Evolutionary conservation across 164 flowering plant genomes (phyloP).

Genomic region (Malania oleifera): DNA sequence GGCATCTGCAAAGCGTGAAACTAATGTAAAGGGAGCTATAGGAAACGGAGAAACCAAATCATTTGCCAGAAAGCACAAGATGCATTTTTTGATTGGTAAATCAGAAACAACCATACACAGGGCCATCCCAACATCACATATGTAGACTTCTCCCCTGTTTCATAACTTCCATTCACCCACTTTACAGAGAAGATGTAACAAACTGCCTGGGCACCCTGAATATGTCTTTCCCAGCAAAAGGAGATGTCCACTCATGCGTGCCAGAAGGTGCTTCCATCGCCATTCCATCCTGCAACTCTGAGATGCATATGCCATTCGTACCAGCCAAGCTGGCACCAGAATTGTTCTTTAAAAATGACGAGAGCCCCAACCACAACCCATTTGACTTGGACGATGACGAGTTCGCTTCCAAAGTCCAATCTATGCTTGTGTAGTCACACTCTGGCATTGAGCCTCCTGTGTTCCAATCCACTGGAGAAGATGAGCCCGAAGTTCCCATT

Average conservation of each 20-base stretch:
- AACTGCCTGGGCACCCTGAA: constrained; percentile 64
- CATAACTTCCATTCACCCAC: neutral
- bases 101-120: no score
- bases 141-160: no score
- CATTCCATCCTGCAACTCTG: constrained; percentile 40
- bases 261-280: constrained; percentile 22
- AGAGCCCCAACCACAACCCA: constrained; percentile 35
- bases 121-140: no score
- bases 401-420: constrained; percentile 61
- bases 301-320: constrained; percentile 18
- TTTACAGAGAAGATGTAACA: constrained; percentile 58
- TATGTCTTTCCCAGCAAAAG: constrained; percentile 61
- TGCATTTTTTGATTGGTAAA: no score
- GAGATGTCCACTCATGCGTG: constrained; percentile 68
- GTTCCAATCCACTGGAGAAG: constrained; percentile 70
- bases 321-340: constrained; percentile 14
- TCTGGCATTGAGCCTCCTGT: constrained; percentile 38
- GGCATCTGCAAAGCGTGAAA: no score
- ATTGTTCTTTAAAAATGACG: constrained; percentile 25
- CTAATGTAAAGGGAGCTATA: no score
- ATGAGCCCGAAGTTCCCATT: constrained; percentile 44
- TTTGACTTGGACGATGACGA: constrained; percentile 22
- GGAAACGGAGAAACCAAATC: no score
- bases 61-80: no score
- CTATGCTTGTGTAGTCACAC: constrained; percentile 66